These are phyloP conservation scores for Tolypocladium ophioglossoides DNA, from an alignment of 2,329 filamentous ascomycete species.

Conservation along the genomic window DNA sequence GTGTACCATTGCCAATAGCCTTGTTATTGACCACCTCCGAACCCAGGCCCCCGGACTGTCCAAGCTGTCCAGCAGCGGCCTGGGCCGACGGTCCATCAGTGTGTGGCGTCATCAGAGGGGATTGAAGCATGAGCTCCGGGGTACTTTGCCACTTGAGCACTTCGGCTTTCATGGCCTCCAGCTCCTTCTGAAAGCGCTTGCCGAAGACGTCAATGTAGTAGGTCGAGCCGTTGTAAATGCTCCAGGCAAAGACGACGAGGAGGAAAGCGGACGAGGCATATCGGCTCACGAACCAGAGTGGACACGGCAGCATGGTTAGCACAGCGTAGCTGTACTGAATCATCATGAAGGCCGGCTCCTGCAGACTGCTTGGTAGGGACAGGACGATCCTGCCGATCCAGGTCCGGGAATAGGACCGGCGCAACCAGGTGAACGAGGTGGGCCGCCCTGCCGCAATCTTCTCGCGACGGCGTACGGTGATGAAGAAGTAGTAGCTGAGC, in stretches of 20 bases:
- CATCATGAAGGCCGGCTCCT: conserved; percentile 88
- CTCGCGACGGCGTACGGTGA: conserved; percentile 86
- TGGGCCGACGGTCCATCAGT: conserved; percentile 9
- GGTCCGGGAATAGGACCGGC: conserved; percentile 78
- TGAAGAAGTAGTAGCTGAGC: conserved; percentile 83
- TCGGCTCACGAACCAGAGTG: conserved; percentile 86
- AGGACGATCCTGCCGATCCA: conserved; percentile 84
- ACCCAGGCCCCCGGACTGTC: conserved; percentile 7
- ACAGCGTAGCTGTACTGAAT: conserved; percentile 91
- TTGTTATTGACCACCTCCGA: background rate
- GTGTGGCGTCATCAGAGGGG: conserved; percentile 21
- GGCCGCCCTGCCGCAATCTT: conserved; percentile 93
- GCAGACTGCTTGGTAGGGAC: conserved; percentile 60
- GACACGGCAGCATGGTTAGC: conserved; percentile 87
- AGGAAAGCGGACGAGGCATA: conserved; percentile 72
- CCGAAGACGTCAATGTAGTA: conserved; percentile 99
- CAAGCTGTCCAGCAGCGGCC: conserved; percentile 5
- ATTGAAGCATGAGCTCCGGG: conserved; percentile 33
- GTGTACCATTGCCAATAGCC: conserved; percentile 2
- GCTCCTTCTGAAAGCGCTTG: conserved; percentile 89
- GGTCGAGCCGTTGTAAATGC: conserved; percentile 91
- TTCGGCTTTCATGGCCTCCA: conserved; percentile 80
- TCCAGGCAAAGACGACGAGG: conserved; percentile 79
- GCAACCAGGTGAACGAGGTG: conserved; percentile 95
- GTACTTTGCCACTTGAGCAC: conserved; percentile 77